Conservation (phyloP, 164 flowering plant genomes). For the Chimonanthus praecox region DNA sequence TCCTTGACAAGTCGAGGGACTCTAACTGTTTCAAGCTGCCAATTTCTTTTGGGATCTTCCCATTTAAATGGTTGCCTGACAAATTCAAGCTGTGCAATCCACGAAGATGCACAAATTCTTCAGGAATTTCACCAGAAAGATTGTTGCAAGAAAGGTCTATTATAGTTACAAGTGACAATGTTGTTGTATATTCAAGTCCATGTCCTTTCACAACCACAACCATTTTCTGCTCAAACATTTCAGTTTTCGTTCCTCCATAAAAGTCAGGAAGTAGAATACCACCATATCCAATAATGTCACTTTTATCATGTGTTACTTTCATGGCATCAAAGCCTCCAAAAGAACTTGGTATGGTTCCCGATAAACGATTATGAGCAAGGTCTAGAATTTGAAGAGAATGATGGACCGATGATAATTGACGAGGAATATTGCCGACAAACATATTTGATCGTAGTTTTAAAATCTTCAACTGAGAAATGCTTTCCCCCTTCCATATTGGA, state of each 20-base stretch:
- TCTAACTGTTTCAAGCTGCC: not conserved
- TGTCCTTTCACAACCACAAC: not conserved
- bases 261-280: too few relatives aligned
- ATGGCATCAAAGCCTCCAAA: not conserved
- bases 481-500: not conserved
- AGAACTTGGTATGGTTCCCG: not conserved
- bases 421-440: conserved; percentile 1
- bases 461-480: not conserved
- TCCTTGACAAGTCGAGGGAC: conserved; percentile 5
- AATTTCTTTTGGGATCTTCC: not conserved
- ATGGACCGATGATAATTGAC: not conserved
- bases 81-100: conserved; percentile 1
- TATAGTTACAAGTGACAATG: not conserved
- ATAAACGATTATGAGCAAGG: conserved; percentile 3
- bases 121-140: conserved; percentile 5
- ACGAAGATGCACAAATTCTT: not conserved
- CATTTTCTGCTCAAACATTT: not conserved
- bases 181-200: not conserved
- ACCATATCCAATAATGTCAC: too few relatives aligned
- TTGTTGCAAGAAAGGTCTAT: conserved; percentile 5
- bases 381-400: conserved; percentile 3
- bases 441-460: not conserved
- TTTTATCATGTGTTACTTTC: not conserved
- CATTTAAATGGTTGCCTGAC: not conserved
- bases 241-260: too few relatives aligned